A percentile compares a stretch with the other conserved stretches of the same genome.
Conservation (phyloP, 2,329 filamentous ascomycete species). For the Colletotrichum zoysiae region DNA sequence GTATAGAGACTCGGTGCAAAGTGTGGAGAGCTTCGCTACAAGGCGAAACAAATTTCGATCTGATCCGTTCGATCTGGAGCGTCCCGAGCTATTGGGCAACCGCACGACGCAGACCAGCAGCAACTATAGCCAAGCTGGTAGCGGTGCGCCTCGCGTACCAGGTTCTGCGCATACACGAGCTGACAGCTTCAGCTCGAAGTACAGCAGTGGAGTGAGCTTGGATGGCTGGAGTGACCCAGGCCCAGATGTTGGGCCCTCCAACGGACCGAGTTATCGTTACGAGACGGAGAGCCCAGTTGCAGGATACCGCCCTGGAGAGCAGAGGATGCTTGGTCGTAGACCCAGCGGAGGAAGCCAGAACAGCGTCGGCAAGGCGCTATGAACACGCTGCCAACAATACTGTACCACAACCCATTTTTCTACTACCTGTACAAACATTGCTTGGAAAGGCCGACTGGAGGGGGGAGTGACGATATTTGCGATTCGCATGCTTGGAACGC, state of each 20-base stretch:
- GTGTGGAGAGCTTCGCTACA: slow-evolving; percentile 58
- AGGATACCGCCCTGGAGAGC: slow-evolving; percentile 39
- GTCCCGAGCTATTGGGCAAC: slow-evolving; percentile 58
- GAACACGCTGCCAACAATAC: neutral
- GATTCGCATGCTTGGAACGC: slow-evolving; percentile 8
- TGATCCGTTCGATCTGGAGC: slow-evolving; percentile 75
- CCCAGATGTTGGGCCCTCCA: slow-evolving; percentile 62
- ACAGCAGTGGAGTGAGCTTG: slow-evolving; percentile 64
- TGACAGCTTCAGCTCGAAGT: slow-evolving; percentile 59
- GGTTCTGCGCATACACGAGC: slow-evolving; percentile 51
- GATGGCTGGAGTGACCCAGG: slow-evolving; percentile 67
- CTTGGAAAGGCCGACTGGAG: neutral
- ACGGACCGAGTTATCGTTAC: slow-evolving; percentile 43
- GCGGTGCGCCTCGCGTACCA: slow-evolving; percentile 43
- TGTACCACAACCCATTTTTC: slow-evolving; percentile 20
- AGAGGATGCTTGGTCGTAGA: slow-evolving; percentile 22
- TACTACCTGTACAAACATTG: slow-evolving; percentile 35
- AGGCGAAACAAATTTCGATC: slow-evolving; percentile 70
- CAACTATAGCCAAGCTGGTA: slow-evolving; percentile 46
- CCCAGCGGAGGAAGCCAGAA: slow-evolving; percentile 38
- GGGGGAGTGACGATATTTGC: slow-evolving; percentile 8
- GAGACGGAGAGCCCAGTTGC: slow-evolving; percentile 46
- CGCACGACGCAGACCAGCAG: slow-evolving; percentile 50
- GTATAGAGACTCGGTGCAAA: slow-evolving; percentile 57
- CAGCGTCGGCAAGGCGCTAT: slow-evolving; percentile 43